Evolutionary conservation across 179 eudicot species (phyloP).

Genomic region (Spergularia azorica): DNA sequence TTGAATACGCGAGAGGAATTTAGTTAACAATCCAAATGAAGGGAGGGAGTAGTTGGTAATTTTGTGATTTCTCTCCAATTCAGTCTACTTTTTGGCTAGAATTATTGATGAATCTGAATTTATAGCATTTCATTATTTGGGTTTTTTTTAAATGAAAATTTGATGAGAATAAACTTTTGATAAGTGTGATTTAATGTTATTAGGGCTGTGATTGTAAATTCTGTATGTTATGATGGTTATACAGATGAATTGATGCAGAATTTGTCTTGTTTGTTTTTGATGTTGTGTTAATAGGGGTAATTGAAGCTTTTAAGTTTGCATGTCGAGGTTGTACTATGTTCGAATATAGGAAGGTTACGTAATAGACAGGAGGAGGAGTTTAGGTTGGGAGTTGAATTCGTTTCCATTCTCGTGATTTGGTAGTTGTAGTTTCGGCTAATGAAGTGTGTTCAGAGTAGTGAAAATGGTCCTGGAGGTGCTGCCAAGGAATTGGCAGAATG

Average conservation of each 20-base stretch:
- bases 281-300: conserved; percentile 30
- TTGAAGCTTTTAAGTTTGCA: conserved; percentile 16
- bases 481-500: conserved; percentile 44
- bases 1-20: too few species aligned
- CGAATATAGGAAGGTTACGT: conserved; percentile 49
- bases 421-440: conserved; percentile 58
- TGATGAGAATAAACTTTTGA: too few species aligned
- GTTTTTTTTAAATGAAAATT: too few species aligned
- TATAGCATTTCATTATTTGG: too few species aligned
- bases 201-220: not conserved
- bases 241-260: not conserved
- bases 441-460: conserved; percentile 44
- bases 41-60: too few species aligned
- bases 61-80: too few species aligned
- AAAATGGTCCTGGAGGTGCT: conserved; percentile 36
- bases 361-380: conserved; percentile 29
- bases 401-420: conserved; percentile 36
- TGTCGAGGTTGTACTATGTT: conserved; percentile 24
- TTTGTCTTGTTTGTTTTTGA: not conserved
- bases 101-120: too few species aligned
- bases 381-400: conserved; percentile 30
- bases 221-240: not conserved
- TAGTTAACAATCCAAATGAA: too few species aligned
- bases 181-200: too few species aligned
- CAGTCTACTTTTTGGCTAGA: too few species aligned